Conservation (phyloP, 116 monocot species). For the Dioscorea cayenensis region DNA sequence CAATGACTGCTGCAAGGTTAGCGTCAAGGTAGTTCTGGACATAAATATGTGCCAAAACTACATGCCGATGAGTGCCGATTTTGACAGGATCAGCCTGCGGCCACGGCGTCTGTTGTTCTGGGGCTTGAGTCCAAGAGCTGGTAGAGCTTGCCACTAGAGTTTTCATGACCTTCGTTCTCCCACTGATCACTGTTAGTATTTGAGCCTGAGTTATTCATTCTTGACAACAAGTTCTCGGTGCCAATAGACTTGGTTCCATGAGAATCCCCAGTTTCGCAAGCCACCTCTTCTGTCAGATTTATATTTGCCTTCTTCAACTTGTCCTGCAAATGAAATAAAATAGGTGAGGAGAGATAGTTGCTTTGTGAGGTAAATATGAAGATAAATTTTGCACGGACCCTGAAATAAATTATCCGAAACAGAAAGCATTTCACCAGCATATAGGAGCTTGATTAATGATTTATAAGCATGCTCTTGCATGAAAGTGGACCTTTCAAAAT, state of each 20-base stretch:
- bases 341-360: background rate
- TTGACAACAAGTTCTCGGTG: conserved; percentile 33
- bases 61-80: background rate
- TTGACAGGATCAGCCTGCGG: conserved; percentile 17
- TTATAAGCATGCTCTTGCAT: background rate
- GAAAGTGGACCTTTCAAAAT: background rate
- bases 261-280: background rate
- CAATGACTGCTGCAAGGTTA: background rate
- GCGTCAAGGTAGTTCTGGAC: conserved; percentile 1
- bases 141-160: conserved; percentile 16
- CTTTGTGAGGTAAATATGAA: background rate
- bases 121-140: conserved; percentile 27
- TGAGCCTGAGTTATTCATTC: conserved; percentile 18
- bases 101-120: conserved; percentile 21
- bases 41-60: background rate
- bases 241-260: conserved; percentile 3
- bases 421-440: background rate
- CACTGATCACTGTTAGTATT: background rate
- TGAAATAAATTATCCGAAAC: background rate
- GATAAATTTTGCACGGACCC: background rate
- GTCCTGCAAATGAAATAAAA: conserved; percentile 16
- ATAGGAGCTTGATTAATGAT: no score
- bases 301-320: conserved; percentile 10
- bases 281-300: background rate
- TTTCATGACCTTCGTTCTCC: conserved; percentile 1